phyloP scores from a whole-genome alignment of 768 basidiomycete genomes.

The Tylopilus rubrobrunneus region DNA sequence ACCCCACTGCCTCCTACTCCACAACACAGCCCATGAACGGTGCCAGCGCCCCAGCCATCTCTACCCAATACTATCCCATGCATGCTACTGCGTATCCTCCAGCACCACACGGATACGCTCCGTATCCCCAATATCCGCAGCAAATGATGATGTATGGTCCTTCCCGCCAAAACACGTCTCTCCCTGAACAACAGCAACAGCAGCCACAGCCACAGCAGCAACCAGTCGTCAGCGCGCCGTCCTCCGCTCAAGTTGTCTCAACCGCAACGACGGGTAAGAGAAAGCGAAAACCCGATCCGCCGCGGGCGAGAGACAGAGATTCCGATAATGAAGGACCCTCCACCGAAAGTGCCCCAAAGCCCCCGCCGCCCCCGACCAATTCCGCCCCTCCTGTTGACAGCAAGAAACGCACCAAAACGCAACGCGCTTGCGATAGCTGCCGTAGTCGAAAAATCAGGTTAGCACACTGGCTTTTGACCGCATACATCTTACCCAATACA shows the following conservation, averaged over 20 bases:
- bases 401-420: slow-evolving; percentile 90
- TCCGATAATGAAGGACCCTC: slow-evolving; percentile 64
- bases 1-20: slow-evolving; percentile 36
- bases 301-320: slow-evolving; percentile 43
- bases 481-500: slow-evolving; percentile 11
- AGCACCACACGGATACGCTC: slow-evolving; percentile 42
- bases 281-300: slow-evolving; percentile 51
- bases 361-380: slow-evolving; percentile 26
- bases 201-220: slow-evolving; percentile 16
- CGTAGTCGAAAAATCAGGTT: slow-evolving; percentile 84
- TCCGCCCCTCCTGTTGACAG: slow-evolving; percentile 44
- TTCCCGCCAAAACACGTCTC: slow-evolving; percentile 34
- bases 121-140: slow-evolving; percentile 53
- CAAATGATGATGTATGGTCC: slow-evolving; percentile 69
- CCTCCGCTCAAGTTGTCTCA: slow-evolving; percentile 32
- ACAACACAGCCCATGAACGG: slow-evolving; percentile 35
- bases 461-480: slow-evolving; percentile 15
- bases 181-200: slow-evolving; percentile 33
- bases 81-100: slow-evolving; percentile 49
- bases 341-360: slow-evolving; percentile 39
- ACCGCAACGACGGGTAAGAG: slow-evolving; percentile 45
- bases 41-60: slow-evolving; percentile 37
- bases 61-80: slow-evolving; percentile 54
- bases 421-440: slow-evolving; percentile 89
- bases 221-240: slow-evolving; percentile 31